Evolutionary conservation across 2,329 filamentous ascomycete genomes (phyloP).

Genomic region (Colletotrichum paranaense): DNA sequence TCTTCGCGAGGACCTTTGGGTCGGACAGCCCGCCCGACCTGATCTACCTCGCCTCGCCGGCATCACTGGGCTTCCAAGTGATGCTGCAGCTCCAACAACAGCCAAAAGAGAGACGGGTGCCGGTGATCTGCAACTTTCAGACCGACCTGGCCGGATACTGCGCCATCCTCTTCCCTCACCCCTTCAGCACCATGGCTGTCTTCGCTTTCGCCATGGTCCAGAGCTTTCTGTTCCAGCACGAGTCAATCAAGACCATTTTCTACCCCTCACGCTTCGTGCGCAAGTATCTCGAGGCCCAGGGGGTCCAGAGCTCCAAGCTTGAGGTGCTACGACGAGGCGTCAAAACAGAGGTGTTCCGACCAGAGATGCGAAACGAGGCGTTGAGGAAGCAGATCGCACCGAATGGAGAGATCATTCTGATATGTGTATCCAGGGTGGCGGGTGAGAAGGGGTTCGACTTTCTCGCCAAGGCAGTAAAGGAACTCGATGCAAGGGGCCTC

Average conservation of each 20-base stretch:
- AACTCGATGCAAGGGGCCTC: slow-evolving; percentile 65
- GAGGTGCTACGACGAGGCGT: slow-evolving; percentile 73
- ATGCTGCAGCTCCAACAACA: slow-evolving; percentile 76
- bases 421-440: slow-evolving; percentile 74
- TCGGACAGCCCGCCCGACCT: slow-evolving; percentile 65
- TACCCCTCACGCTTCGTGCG: slow-evolving; percentile 75
- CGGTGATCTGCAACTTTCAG: slow-evolving; percentile 76
- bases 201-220: slow-evolving; percentile 72
- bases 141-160: slow-evolving; percentile 78
- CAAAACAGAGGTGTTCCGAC: slow-evolving; percentile 71
- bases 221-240: slow-evolving; percentile 73
- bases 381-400: slow-evolving; percentile 68
- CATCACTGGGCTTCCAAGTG: slow-evolving; percentile 77
- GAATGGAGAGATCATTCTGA: slow-evolving; percentile 71
- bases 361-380: slow-evolving; percentile 59
- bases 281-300: slow-evolving; percentile 68
- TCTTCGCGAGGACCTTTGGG: slow-evolving; percentile 71
- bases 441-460: slow-evolving; percentile 80
- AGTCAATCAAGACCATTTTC: slow-evolving; percentile 73
- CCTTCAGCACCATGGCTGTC: slow-evolving; percentile 70
- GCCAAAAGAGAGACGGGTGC: slow-evolving; percentile 62
- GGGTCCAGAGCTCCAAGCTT: slow-evolving; percentile 67
- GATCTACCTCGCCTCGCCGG: slow-evolving; percentile 77
- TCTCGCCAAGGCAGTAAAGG: slow-evolving; percentile 65
- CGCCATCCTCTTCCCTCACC: slow-evolving; percentile 74